Base-by-base conservation (phyloP, 2,329 filamentous ascomycete genomes). In the Cercospora sp. region DNA sequence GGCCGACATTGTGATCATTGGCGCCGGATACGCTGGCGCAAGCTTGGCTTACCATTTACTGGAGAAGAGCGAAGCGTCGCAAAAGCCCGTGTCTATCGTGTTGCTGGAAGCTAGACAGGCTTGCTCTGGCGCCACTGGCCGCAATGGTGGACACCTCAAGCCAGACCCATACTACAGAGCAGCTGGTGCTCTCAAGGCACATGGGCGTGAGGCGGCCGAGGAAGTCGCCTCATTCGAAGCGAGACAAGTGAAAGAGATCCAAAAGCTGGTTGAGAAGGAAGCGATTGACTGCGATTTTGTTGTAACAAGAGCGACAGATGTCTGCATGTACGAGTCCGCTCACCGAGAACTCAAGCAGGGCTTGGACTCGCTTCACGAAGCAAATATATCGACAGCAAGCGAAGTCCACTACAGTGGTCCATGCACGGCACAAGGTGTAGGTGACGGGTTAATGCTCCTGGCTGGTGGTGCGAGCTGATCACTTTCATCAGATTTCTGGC, bases 211-310 rank as follows among this genome's bases (percentile, higher is more conserved):
- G 32, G 71, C 75, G 32, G 79, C 76, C 9, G 74, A 74, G 16
- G 77, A 78, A 76, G 18, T 74, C 65, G 18, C 73, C 75, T 61
- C 65, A n/a, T 80, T 80, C 63, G 77, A 80, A 66, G 70, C 73
- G 8, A 72, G 72, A 4, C 74, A 79, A 16, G 69, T 80, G 9
- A 66, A 65, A 13, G 78, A 75, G 4, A 72, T 84, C 5, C 79
- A 81, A 63, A 67, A 78, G 2, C 71, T 77, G 16, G 74, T 84
- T 5, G 75, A 80, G n/a, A 69, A 76, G 0, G 79, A 83, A 45
- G 66, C 72, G 0, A 77, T 84, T 10, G 81, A 84, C 51, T 84
- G 82, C 67, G 82, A 84, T 34, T 81, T 84, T 16, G 76, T 81
- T 12, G 49, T 83, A 2, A 82, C 80, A 0, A 72, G 81, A 4